Base-by-base conservation (phyloP, 2,329 filamentous ascomycete genomes). In the Lachnellula hyalina region DNA sequence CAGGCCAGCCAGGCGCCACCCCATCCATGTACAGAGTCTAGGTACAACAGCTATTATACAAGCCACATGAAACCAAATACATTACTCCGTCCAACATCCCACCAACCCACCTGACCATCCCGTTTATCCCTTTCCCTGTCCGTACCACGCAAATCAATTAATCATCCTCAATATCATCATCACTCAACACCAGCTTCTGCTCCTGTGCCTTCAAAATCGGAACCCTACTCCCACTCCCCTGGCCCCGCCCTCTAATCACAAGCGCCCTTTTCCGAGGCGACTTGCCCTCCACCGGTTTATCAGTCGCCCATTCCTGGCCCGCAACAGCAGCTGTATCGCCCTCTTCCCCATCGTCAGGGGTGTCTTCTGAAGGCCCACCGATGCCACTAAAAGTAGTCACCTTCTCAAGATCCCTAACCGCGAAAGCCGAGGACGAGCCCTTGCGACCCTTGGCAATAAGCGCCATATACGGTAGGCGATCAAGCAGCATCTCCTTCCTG, bases 381-480 rank as follows among this genome's bases (percentile, higher is more conserved):
- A 72, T 68, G 0, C 71, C 70, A 47, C 53, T 59, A 46, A 73
- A 70, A 5, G 61, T 58, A 2, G 68, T 68, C 3, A 71, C 66
- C 50, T 68, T 69, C 50, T 73, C 71, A 54, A 73, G 65, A 58
- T 62, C 71, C 68, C 61, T 72, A 73, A 60, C 72, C 67, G 34
- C 72, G 74, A 58, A 49, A 7, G 28, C 36, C 1, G 54, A 60
- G 45, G 25, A 25, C 25, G 25, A 11, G 28, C 28, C 28, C 51
- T 23, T 74, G 67, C 42, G 70, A 50, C 47, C 65, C 53, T 66
- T 63, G 71, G 65, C 57, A 40, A 96, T 89, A 49, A 82, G 79
- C 1, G 85, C 78, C 77, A 94, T 84, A 70, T 96, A 97, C 0
- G 94, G 94, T 0, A 99, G 78, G 8, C 90, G 84, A 61, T 97